Percentiles rank a stretch among this genome's conserved stretches.
These are phyloP conservation scores for Gonapodya sp. DNA, from an alignment of 192 early-diverging fungal genomes.

Conservation along the genomic window DNA sequence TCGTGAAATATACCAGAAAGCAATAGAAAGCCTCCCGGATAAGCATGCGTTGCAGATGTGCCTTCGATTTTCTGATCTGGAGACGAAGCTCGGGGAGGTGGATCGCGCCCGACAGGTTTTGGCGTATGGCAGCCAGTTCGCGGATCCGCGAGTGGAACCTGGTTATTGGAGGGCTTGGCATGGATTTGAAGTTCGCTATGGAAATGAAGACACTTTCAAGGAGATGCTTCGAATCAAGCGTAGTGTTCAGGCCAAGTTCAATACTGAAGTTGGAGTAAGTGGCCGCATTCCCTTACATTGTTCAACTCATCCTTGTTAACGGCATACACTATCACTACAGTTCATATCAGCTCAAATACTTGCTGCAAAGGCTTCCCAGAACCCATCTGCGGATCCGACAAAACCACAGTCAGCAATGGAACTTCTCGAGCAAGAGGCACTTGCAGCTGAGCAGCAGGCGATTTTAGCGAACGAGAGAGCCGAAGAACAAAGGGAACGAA, in stretches of 20 bases:
- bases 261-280: conserved; percentile 52
- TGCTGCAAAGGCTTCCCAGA: conserved; percentile 19
- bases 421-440: not conserved
- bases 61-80: conserved; percentile 73
- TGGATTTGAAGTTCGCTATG: conserved; percentile 92
- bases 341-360: conserved; percentile 50
- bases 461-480: not conserved
- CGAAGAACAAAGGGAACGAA: not conserved
- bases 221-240: conserved; percentile 95
- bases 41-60: conserved; percentile 64
- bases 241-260: conserved; percentile 71
- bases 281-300: too few species aligned
- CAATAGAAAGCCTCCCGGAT: conserved; percentile 78
- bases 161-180: conserved; percentile 52
- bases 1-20: conserved; percentile 88
- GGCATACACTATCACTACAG: not conserved
- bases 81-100: conserved; percentile 85
- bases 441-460: conserved; percentile 17
- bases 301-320: not conserved
- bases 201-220: conserved; percentile 96
- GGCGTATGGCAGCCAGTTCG: conserved; percentile 77
- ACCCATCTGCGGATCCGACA: conserved; percentile 1
- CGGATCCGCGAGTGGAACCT: conserved; percentile 59
- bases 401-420: not conserved
- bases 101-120: conserved; percentile 87